phyloP scores from a whole-genome alignment of 2,329 filamentous ascomycete genomes.

The Grosmannia clavigera region DNA sequence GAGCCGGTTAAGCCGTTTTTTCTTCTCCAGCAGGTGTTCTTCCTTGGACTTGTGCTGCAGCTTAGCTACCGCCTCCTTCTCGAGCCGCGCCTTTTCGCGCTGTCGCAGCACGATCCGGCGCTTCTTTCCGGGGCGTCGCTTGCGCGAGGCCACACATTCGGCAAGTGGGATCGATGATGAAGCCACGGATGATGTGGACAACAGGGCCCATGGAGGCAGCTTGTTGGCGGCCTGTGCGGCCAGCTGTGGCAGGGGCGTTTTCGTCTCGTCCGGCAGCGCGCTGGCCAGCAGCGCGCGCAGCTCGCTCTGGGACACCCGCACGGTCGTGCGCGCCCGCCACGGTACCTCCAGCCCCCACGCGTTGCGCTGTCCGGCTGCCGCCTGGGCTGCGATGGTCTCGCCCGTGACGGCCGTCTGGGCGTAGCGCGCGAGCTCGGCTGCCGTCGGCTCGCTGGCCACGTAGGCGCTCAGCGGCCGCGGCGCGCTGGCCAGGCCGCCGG shows the following conservation, averaged over 20 bases:
- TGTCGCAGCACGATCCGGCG: slow-evolving; percentile 38
- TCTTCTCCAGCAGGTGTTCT: slow-evolving; percentile 46
- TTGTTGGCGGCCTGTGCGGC: slow-evolving; percentile 4
- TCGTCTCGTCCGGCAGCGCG: slow-evolving; percentile 1
- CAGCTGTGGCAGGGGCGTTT: neutral
- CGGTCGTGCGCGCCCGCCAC: slow-evolving; percentile 38
- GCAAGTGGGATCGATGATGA: neutral
- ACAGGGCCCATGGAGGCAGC: slow-evolving; percentile 7
- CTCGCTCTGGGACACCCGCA: slow-evolving; percentile 21
- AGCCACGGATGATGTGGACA: slow-evolving; percentile 1
- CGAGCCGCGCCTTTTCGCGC: slow-evolving; percentile 28
- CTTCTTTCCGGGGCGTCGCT: slow-evolving; percentile 45
- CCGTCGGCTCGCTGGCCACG: slow-evolving; percentile 25
- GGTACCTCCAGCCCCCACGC: slow-evolving; percentile 48
- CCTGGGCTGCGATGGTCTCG: slow-evolving; percentile 30
- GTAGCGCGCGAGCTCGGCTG: slow-evolving; percentile 26
- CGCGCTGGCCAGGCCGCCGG: slow-evolving; percentile 25
- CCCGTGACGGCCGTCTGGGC: slow-evolving; percentile 35
- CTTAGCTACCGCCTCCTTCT: slow-evolving; percentile 26
- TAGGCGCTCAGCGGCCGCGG: slow-evolving; percentile 37
- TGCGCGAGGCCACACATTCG: slow-evolving; percentile 11
- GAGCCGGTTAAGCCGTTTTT: slow-evolving; percentile 46
- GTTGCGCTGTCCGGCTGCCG: slow-evolving; percentile 25
- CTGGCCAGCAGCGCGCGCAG: slow-evolving; percentile 10
- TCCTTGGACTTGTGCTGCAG: slow-evolving; percentile 36